Evolutionary conservation across 2,329 filamentous ascomycete genomes (phyloP), one percentile per base, ranked within the genome.

Genomic region (Boeremia lycopersici): DNA sequence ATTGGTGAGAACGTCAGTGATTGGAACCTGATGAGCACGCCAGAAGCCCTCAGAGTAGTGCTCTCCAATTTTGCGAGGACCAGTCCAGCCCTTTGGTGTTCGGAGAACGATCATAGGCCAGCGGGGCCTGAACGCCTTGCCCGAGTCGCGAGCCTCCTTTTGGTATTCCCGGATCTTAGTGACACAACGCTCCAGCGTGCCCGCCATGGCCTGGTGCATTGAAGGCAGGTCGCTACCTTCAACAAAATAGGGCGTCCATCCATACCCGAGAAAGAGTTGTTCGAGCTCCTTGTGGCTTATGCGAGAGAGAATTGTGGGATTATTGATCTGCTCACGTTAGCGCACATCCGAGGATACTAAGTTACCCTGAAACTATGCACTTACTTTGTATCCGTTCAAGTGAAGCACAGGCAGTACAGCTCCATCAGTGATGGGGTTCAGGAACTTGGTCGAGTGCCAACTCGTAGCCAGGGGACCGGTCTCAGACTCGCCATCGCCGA

Each of bases 201-300:
- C 84, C 11, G 89, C 89, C 89, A 92, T 92, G 52, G 89, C 89
- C 73, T 92, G 89, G 69, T 92, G 88, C 89, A 93, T 92, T 40
- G 82, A 84, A 30, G 89, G 82, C 26, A 89, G 69, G 48, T 93
- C 89, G 59, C 86, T 85, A 43, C 89, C 89, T 69, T 92, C 89
- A 42, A 93, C 89, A 64, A 92, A 91, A 74, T 91, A 91, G 8
- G 89, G 89, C 43, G 86, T 84, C 86, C 88, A 93, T 61, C 89
- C 89, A 66, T 91, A 92, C 28, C 89, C 89, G 36, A 84, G 60
- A 74, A 93, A 89, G 15, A 93, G 79, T 23, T 81, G 78, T 63
- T 86, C 82, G 6, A 93, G 80, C 75, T 93, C 89, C 58, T 89
- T 84, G 71, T 91, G 88, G 38, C 84, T 84, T 68, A 93, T 88